These are phyloP conservation scores for Monosporozyma yasuniensis DNA, from an alignment of 805 yeast species.

Conservation along the genomic window DNA sequence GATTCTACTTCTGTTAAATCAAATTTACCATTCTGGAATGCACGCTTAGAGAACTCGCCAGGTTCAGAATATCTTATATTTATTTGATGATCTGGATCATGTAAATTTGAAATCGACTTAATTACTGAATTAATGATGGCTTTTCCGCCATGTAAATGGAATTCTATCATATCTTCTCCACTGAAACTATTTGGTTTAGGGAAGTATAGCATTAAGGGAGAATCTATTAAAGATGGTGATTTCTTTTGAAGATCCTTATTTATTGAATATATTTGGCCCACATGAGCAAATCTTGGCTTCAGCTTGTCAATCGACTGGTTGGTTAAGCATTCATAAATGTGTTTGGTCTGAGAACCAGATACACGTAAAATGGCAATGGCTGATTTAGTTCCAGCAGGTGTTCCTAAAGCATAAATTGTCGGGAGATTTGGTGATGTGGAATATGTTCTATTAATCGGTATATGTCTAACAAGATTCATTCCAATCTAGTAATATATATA, in stretches of 20 bases:
- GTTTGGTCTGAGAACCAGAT: slow-evolving; percentile 57
- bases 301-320: slow-evolving; percentile 27
- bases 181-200: slow-evolving; percentile 73
- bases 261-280: slow-evolving; percentile 44
- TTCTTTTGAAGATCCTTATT: not conserved
- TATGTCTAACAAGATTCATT: not conserved
- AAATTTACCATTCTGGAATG: slow-evolving; percentile 72
- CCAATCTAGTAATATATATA: too few species aligned
- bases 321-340: slow-evolving; percentile 43
- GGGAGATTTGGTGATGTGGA: not conserved
- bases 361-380: slow-evolving; percentile 83
- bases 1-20: slow-evolving; percentile 92
- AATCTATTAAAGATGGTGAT: slow-evolving; percentile 48
- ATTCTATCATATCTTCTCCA: slow-evolving; percentile 82
- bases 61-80: slow-evolving; percentile 76
- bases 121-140: slow-evolving; percentile 69
- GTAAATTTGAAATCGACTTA: slow-evolving; percentile 47
- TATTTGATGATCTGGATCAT: slow-evolving; percentile 32
- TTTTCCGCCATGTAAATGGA: slow-evolving; percentile 91
- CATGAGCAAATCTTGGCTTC: slow-evolving; percentile 44
- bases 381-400: slow-evolving; percentile 60
- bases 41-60: slow-evolving; percentile 86
- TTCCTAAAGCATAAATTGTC: slow-evolving; percentile 86
- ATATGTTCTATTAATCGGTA: not conserved
- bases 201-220: slow-evolving; percentile 64